Conservation (phyloP, 139 green algal genomes). For the Picochlorum sp. region DNA sequence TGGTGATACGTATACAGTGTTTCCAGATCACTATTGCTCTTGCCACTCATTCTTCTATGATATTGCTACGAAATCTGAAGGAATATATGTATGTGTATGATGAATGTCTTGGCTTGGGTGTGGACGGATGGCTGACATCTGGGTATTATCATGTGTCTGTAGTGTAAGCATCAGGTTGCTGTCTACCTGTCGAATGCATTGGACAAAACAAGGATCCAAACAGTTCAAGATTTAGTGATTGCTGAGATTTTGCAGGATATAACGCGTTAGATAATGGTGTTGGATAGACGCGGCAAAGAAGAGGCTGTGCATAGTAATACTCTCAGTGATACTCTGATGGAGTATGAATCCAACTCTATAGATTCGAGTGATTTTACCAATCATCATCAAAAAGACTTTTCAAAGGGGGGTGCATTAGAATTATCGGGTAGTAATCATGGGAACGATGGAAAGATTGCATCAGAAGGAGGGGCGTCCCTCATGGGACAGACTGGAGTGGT, state of each 20-base stretch:
- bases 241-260: conserved; percentile 14
- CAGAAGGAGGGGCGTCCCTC: too few relatives aligned
- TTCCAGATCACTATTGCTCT: conserved; percentile 70
- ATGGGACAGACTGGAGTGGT: too few relatives aligned
- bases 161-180: conserved; percentile 88
- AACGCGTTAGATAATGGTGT: neutral
- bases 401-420: too few relatives aligned
- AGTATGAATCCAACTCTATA: conserved; percentile 4
- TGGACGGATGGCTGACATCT: neutral
- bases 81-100: conserved; percentile 28
- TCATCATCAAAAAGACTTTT: too few relatives aligned
- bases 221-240: conserved; percentile 16
- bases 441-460: too few relatives aligned
- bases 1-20: conserved; percentile 54
- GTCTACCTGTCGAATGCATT: conserved; percentile 44
- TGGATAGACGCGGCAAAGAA: too few relatives aligned
- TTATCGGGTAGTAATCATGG: too few relatives aligned
- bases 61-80: conserved; percentile 52
- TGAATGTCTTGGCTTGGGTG: neutral
- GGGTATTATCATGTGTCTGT: conserved; percentile 9
- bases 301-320: neutral
- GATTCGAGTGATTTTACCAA: neutral
- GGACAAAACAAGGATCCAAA: conserved; percentile 5
- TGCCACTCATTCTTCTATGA: conserved; percentile 78
- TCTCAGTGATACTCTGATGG: neutral